Evolutionary conservation across 805 yeast species (phyloP).

Genomic region (Candida chilensis): DNA sequence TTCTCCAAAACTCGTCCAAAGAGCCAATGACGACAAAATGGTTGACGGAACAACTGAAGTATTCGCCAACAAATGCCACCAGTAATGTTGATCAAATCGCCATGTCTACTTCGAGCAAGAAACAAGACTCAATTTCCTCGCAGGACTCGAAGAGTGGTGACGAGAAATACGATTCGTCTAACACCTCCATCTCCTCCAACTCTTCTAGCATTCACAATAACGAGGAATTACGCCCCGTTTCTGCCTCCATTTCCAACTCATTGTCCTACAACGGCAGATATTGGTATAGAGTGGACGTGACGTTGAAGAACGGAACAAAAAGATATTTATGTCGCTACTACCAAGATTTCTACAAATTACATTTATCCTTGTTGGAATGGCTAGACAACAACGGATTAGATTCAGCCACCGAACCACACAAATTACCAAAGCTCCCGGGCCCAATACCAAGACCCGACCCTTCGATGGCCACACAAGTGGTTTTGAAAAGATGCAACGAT

Average conservation of each 20-base stretch:
- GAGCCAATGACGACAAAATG: constrained; percentile 27
- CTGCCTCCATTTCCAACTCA: constrained; percentile 28
- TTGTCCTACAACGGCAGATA: constrained; percentile 30
- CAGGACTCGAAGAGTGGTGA: background rate
- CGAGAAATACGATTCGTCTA: constrained; percentile 1
- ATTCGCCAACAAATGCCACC: constrained; percentile 2
- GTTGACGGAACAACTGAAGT: constrained; percentile 14
- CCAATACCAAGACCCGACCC: constrained; percentile 32
- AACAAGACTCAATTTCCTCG: background rate
- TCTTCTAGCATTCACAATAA: constrained; percentile 1
- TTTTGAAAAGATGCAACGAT: constrained; percentile 26
- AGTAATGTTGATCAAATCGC: constrained; percentile 2
- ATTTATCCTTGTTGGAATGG: constrained; percentile 17
- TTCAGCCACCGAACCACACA: constrained; percentile 2
- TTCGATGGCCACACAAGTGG: constrained; percentile 13
- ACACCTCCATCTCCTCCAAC: constrained; percentile 1
- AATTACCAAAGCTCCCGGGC: constrained; percentile 34
- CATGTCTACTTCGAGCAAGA: constrained; percentile 3
- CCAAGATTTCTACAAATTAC: constrained; percentile 41
- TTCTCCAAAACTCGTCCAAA: constrained; percentile 28
- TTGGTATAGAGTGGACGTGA: constrained; percentile 41
- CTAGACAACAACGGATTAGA: no score
- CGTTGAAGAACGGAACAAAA: constrained; percentile 20
- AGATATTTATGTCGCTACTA: constrained; percentile 37
- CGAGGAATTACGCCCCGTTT: constrained; percentile 13